Evolutionary conservation across 768 basidiomycete species (phyloP).

Genomic region (Chlorophyllum brunneum): DNA sequence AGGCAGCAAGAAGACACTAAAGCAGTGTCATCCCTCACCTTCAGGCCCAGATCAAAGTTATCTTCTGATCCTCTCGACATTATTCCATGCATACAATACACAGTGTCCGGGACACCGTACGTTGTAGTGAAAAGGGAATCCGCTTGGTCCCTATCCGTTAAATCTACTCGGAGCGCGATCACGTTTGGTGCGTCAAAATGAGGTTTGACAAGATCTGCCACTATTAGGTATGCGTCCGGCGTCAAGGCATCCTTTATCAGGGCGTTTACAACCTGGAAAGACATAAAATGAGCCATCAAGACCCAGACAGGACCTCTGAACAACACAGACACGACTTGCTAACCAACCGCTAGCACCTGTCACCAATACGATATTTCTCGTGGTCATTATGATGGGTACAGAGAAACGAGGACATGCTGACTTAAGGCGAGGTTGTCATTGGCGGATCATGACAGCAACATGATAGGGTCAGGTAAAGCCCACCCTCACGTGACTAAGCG

Average conservation of each 20-base stretch:
- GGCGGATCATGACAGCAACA: background rate
- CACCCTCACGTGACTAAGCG: too few relatives aligned
- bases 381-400: slow-evolving; percentile 17
- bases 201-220: slow-evolving; percentile 45
- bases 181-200: slow-evolving; percentile 27
- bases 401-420: background rate
- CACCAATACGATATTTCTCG: slow-evolving; percentile 33
- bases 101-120: slow-evolving; percentile 36
- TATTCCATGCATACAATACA: slow-evolving; percentile 53
- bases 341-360: slow-evolving; percentile 42
- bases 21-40: slow-evolving; percentile 23
- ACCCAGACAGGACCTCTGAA: background rate
- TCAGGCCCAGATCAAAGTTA: slow-evolving; percentile 53
- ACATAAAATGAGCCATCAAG: background rate
- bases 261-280: slow-evolving; percentile 31
- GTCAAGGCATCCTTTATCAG: slow-evolving; percentile 27
- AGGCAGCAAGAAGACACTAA: background rate
- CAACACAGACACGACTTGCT: slow-evolving; percentile 30
- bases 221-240: slow-evolving; percentile 42
- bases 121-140: slow-evolving; percentile 35
- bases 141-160: slow-evolving; percentile 32
- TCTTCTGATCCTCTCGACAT: slow-evolving; percentile 63
- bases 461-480: too few relatives aligned
- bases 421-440: background rate
- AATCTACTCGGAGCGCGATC: slow-evolving; percentile 34